phyloP scores from a whole-genome alignment of 495 filamentous ascomycete species.

The Annulohypoxylon stygium region DNA sequence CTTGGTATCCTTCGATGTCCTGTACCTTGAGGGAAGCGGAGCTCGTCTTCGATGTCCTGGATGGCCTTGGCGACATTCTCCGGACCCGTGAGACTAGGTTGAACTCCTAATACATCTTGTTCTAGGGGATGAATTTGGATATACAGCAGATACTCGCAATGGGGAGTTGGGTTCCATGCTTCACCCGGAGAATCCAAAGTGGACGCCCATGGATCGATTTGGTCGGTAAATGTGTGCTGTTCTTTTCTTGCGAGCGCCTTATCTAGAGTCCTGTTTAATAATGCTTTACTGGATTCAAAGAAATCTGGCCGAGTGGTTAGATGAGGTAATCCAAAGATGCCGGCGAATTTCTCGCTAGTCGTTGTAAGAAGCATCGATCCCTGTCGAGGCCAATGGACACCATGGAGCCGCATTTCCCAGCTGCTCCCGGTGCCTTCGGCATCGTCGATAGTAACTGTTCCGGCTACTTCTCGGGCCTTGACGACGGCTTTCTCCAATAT shows the following conservation, averaged over 20 bases:
- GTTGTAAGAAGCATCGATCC: slow-evolving; percentile 86
- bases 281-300: slow-evolving; percentile 73
- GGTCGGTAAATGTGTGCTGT: slow-evolving; percentile 58
- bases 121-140: slow-evolving; percentile 79
- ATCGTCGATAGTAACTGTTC: slow-evolving; percentile 77
- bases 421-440: slow-evolving; percentile 73
- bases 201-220: slow-evolving; percentile 71
- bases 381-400: slow-evolving; percentile 82
- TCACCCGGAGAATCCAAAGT: slow-evolving; percentile 69
- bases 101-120: slow-evolving; percentile 57
- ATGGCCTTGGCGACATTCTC: slow-evolving; percentile 62
- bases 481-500: slow-evolving; percentile 43
- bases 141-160: slow-evolving; percentile 91
- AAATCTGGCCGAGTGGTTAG: slow-evolving; percentile 74
- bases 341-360: slow-evolving; percentile 90
- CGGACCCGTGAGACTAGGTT: slow-evolving; percentile 41
- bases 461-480: slow-evolving; percentile 71
- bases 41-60: slow-evolving; percentile 81
- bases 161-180: slow-evolving; percentile 70
- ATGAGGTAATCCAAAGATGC: slow-evolving; percentile 89
- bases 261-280: slow-evolving; percentile 79
- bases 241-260: slow-evolving; percentile 74
- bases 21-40: slow-evolving; percentile 87
- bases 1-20: slow-evolving; percentile 74
- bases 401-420: slow-evolving; percentile 81